phyloP scores from a whole-genome alignment of 495 filamentous ascomycete genomes.

The Aspergillus kassunensis region DNA sequence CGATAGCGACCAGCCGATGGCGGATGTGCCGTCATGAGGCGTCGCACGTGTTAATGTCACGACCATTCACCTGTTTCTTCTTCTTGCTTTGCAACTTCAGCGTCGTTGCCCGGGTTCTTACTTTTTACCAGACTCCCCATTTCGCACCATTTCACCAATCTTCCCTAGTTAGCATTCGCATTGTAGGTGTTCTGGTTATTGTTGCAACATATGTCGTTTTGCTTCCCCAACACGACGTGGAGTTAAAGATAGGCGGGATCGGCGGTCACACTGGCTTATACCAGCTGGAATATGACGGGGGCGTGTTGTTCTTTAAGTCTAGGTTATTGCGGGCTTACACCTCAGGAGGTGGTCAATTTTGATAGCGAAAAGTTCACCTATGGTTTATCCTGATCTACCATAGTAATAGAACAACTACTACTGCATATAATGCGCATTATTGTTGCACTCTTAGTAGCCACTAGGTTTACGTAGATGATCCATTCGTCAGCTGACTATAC shows the following conservation, averaged over 20 bases:
- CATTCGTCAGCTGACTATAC: conserved; percentile 9
- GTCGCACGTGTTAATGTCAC: conserved; percentile 13
- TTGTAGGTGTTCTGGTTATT: conserved; percentile 19
- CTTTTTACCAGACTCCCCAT: conserved; percentile 7
- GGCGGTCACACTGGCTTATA: conserved; percentile 9
- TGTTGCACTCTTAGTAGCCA: too few species aligned
- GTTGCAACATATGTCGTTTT: neutral
- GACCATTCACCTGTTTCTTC: conserved; percentile 20
- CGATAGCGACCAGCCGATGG: conserved; percentile 39
- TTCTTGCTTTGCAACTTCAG: conserved; percentile 16
- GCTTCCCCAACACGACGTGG: conserved; percentile 7
- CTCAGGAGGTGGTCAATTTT: conserved; percentile 2
- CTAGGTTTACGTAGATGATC: too few species aligned
- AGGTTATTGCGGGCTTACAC: neutral
- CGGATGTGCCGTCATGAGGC: conserved; percentile 35
- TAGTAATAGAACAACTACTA: too few species aligned
- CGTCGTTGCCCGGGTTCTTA: conserved; percentile 8
- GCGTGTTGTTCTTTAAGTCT: neutral
- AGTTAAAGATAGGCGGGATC: conserved; percentile 14
- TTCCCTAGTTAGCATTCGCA: conserved; percentile 19
- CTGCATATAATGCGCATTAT: too few species aligned
- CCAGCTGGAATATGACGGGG: conserved; percentile 13
- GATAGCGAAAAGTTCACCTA: too few species aligned
- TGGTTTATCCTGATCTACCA: too few species aligned
- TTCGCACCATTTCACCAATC: conserved; percentile 7